Conservation (phyloP, 768 basidiomycete species). For the Rhodocollybia butyracea region DNA sequence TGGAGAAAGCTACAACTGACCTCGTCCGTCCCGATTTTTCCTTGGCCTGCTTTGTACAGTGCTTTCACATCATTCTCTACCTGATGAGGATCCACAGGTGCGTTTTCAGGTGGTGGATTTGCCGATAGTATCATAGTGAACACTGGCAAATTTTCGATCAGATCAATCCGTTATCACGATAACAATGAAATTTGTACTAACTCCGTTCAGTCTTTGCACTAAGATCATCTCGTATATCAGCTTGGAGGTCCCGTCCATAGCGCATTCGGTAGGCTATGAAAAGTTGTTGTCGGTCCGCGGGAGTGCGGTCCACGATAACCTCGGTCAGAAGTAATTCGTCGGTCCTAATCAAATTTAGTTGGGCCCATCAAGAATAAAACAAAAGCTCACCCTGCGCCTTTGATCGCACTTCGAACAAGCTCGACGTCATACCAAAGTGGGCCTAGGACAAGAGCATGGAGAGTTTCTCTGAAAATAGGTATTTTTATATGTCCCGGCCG, state of each 20-base stretch:
- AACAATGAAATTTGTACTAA: background rate
- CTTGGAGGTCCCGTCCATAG: conserved; percentile 9
- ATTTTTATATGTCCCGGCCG: background rate
- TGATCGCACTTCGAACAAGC: conserved; percentile 4
- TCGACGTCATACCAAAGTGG: conserved; percentile 9
- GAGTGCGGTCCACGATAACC: conserved; percentile 10
- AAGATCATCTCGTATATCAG: conserved; percentile 10
- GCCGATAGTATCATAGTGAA: conserved; percentile 32
- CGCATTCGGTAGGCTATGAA: conserved; percentile 1
- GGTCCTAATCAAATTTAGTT: background rate
- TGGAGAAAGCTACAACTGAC: conserved; percentile 1
- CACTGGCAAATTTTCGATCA: conserved; percentile 9
- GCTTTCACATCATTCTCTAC: conserved; percentile 31
- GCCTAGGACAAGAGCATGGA: conserved; percentile 1
- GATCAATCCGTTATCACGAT: conserved; percentile 1
- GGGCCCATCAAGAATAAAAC: too few relatives aligned
- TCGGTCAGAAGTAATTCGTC: conserved; percentile 10
- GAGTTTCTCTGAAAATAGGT: background rate
- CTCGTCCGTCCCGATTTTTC: conserved; percentile 32
- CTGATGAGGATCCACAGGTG: conserved; percentile 25
- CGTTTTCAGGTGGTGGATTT: conserved; percentile 25
- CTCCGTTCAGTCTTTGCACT: conserved; percentile 10
- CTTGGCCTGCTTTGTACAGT: conserved; percentile 29
- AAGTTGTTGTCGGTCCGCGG: conserved; percentile 4
- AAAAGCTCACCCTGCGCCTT: conserved; percentile 4